Percentiles rank a stretch among this genome's conserved stretches.
Conservation (phyloP, 345 rosid species). For the Gossypium australe region DNA sequence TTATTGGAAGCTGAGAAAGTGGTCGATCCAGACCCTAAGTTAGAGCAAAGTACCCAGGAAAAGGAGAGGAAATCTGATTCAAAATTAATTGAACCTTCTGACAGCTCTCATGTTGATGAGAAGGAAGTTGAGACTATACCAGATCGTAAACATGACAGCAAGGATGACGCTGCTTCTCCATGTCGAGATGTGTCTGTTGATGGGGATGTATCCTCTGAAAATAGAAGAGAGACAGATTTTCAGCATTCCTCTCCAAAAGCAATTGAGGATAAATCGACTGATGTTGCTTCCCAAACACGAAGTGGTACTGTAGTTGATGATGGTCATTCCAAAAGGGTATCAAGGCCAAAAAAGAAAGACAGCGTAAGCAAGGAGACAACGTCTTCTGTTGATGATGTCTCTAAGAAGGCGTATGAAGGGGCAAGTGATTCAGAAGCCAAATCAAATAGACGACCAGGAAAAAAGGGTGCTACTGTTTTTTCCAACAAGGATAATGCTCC, state of each 20-base stretch:
- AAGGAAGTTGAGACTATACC: slow-evolving; percentile 30
- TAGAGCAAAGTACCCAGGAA: slow-evolving; percentile 27
- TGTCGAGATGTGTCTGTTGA: slow-evolving; percentile 28
- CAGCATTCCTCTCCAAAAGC: slow-evolving; percentile 41
- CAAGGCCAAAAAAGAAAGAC: slow-evolving; percentile 50
- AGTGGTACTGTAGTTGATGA: slow-evolving; percentile 40
- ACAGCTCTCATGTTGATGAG: slow-evolving; percentile 33
- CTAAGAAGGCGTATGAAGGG: slow-evolving; percentile 45
- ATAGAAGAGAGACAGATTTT: slow-evolving; percentile 31
- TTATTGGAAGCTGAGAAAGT: slow-evolving; percentile 29
- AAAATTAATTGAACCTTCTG: slow-evolving; percentile 38
- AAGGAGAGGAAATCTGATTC: slow-evolving; percentile 33
- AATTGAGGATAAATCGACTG: slow-evolving; percentile 25
- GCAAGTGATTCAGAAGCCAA: slow-evolving; percentile 50
- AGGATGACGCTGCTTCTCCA: slow-evolving; percentile 31
- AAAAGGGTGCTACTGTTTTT: slow-evolving; percentile 33
- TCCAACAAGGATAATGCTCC: slow-evolving; percentile 37
- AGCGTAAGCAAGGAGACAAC: slow-evolving; percentile 32
- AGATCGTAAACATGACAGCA: slow-evolving; percentile 26
- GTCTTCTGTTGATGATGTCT: slow-evolving; percentile 32
- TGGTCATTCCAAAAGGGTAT: slow-evolving; percentile 34
- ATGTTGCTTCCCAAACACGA: slow-evolving; percentile 33
- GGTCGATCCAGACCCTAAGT: slow-evolving; percentile 26
- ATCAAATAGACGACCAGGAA: slow-evolving; percentile 30
- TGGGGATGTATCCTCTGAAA: slow-evolving; percentile 38